Conservation (phyloP, 2,329 filamentous ascomycete genomes). For the Domatiomyces globalis region DNA sequence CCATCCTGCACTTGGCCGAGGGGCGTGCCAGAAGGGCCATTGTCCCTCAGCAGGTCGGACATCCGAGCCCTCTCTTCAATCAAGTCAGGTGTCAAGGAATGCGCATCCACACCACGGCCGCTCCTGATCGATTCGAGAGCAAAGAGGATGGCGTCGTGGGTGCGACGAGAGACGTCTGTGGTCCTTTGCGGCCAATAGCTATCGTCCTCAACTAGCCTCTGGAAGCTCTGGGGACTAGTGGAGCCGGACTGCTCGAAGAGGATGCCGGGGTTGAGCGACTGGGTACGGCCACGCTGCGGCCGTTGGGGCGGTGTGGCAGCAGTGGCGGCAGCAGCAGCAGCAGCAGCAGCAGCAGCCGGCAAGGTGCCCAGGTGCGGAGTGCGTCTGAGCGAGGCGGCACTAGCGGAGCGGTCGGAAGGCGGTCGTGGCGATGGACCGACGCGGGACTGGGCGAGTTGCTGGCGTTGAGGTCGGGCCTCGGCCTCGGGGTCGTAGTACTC, state of each 20-base stretch:
- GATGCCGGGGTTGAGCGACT: not conserved
- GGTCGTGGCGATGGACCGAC: constrained; percentile 15
- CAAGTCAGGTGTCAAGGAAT: constrained; percentile 72
- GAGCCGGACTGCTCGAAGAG: constrained; percentile 15
- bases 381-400: constrained; percentile 39
- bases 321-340: constrained; percentile 16
- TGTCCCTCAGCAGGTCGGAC: constrained; percentile 62
- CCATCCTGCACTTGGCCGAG: constrained; percentile 39
- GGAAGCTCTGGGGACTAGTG: constrained; percentile 22
- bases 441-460: constrained; percentile 13
- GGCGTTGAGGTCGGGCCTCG: constrained; percentile 14
- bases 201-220: constrained; percentile 25
- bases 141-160: constrained; percentile 80
- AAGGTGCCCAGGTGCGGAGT: constrained; percentile 37
- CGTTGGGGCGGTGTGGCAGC: constrained; percentile 19
- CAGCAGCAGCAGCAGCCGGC: constrained; percentile 19
- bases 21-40: constrained; percentile 28
- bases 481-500: constrained; percentile 35
- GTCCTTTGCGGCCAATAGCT: constrained; percentile 39
- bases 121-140: constrained; percentile 68
- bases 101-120: constrained; percentile 22
- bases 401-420: constrained; percentile 39
- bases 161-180: constrained; percentile 62
- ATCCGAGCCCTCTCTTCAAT: constrained; percentile 84
- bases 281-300: constrained; percentile 2